These are phyloP conservation scores for Tricholoma flavovirens DNA, from an alignment of 768 basidiomycete genomes.

Conservation along the genomic window DNA sequence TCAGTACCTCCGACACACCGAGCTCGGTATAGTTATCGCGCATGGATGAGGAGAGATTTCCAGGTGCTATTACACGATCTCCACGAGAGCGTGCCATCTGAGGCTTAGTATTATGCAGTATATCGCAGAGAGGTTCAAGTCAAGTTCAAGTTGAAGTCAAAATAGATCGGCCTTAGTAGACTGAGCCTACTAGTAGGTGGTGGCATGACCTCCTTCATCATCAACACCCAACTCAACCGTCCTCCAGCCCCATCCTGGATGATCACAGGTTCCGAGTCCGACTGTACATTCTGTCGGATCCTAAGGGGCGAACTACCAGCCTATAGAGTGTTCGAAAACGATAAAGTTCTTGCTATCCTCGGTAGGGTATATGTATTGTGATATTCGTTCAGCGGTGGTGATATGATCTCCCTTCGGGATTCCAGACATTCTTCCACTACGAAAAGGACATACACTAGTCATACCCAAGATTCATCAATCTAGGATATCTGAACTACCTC, in stretches of 20 bases:
- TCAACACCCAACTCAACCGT: slow-evolving; percentile 52
- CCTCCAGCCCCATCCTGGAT: slow-evolving; percentile 44
- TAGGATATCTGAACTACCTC: slow-evolving; percentile 59
- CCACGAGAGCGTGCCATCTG: slow-evolving; percentile 20
- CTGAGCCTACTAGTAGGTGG: too few species aligned
- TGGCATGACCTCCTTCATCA: slow-evolving; percentile 69
- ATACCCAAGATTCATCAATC: slow-evolving; percentile 62
- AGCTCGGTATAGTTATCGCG: slow-evolving; percentile 32
- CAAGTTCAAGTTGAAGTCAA: too few species aligned
- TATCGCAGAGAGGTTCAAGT: too few species aligned
- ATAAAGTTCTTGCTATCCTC: slow-evolving; percentile 59
- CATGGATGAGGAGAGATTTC: slow-evolving; percentile 34
- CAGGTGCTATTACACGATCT: slow-evolving; percentile 23
- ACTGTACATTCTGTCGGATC: slow-evolving; percentile 65
- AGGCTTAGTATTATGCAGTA: neutral
- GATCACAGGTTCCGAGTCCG: slow-evolving; percentile 22
- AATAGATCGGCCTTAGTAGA: too few species aligned
- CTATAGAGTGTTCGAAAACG: slow-evolving; percentile 53
- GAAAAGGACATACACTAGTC: slow-evolving; percentile 63
- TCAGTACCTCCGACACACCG: slow-evolving; percentile 54
- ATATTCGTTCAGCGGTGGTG: neutral
- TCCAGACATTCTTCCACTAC: slow-evolving; percentile 61
- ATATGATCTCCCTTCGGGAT: neutral
- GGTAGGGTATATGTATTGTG: slow-evolving; percentile 30
- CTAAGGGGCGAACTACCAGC: slow-evolving; percentile 43